Percentiles rank a stretch among this genome's conserved stretches.
Evolutionary conservation across 805 yeast genomes (phyloP).

Genomic region (Monosporozyma servazzii): DNA sequence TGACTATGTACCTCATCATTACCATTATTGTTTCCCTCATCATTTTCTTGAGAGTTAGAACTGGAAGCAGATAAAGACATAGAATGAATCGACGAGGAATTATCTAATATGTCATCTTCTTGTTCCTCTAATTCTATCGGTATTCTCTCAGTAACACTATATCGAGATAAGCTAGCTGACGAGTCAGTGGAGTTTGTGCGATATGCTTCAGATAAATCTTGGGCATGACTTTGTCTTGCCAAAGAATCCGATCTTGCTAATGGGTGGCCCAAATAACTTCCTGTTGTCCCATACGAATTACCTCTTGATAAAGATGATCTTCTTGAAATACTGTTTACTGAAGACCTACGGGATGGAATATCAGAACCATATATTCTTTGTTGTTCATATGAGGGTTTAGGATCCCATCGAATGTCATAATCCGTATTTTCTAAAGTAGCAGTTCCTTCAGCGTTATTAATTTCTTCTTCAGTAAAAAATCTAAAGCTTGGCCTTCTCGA

Average conservation of each 20-base stretch:
- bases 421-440: conserved; percentile 69
- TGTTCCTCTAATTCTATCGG: conserved; percentile 31
- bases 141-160: conserved; percentile 31
- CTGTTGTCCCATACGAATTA: conserved; percentile 5
- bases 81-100: conserved; percentile 17
- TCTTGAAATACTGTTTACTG: conserved; percentile 15
- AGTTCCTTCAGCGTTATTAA: conserved; percentile 80
- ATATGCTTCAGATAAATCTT: conserved; percentile 3
- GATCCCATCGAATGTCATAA: conserved; percentile 69
- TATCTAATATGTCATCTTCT: conserved; percentile 29
- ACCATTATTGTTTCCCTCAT: conserved; percentile 18
- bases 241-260: conserved; percentile 15
- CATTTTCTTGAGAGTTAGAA: conserved; percentile 12
- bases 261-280: conserved; percentile 16
- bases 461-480: conserved; percentile 76
- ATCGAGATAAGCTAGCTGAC: conserved; percentile 31
- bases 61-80: conserved; percentile 14
- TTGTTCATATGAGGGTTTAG: conserved; percentile 39
- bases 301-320: conserved; percentile 15
- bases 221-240: conserved; percentile 6
- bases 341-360: conserved; percentile 20
- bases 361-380: conserved; percentile 28
- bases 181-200: conserved; percentile 21
- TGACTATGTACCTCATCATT: conserved; percentile 14
- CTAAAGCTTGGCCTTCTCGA: conserved; percentile 45